A percentile compares a stretch with the other conserved stretches of the same genome.
Conservation (phyloP, 192 early-diverging fungal species). For the Umbelopsis vinacea region DNA sequence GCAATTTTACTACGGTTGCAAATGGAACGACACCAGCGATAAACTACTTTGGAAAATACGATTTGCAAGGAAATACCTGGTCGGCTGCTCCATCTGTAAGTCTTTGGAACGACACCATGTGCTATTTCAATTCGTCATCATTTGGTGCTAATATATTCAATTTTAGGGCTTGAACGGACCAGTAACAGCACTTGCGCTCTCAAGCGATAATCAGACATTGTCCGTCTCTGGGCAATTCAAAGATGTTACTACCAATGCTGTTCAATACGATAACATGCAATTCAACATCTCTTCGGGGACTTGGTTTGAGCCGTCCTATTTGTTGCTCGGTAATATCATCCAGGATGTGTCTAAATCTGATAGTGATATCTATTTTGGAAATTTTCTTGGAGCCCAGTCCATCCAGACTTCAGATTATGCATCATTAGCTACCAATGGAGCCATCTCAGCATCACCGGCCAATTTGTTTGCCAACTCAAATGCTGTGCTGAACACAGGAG, state of each 20-base stretch:
- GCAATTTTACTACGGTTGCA: conserved; percentile 13
- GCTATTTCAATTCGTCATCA: no score
- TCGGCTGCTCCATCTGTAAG: not conserved
- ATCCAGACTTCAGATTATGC: conserved; percentile 19
- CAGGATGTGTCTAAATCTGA: not conserved
- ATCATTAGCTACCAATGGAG: conserved; percentile 2
- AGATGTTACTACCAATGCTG: not conserved
- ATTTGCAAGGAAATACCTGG: not conserved
- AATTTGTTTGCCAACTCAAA: not conserved
- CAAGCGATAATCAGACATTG: conserved; percentile 12
- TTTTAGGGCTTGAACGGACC: not conserved
- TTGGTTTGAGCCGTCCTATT: not conserved
- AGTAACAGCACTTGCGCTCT: conserved; percentile 2
- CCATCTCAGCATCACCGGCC: not conserved
- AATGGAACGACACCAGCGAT: not conserved
- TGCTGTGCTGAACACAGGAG: conserved; percentile 51
- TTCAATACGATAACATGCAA: not conserved
- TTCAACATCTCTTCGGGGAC: not conserved
- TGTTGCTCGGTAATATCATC: not conserved
- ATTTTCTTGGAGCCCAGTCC: conserved; percentile 26
- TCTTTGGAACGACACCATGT: not conserved
- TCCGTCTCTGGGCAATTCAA: conserved; percentile 26
- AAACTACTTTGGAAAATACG: conserved; percentile 16
- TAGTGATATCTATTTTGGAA: conserved; percentile 29
- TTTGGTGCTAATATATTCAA: not conserved